These are phyloP conservation scores for Vachellia pachyceras DNA, from an alignment of 306 rosid genomes.

Conservation along the genomic window DNA sequence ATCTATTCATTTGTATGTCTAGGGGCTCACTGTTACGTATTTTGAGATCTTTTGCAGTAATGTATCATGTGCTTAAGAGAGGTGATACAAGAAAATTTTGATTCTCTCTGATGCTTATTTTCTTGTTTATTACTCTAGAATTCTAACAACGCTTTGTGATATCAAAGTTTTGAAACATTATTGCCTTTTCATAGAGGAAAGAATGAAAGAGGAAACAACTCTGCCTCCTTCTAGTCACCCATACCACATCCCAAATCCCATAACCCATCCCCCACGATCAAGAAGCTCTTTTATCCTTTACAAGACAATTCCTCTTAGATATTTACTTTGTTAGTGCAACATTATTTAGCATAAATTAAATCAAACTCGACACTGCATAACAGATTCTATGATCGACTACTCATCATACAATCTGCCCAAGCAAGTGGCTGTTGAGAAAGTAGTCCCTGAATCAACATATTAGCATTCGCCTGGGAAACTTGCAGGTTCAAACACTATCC, in stretches of 20 bases:
- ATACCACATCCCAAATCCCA: too few relatives aligned
- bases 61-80: background rate
- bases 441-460: background rate
- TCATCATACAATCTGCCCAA: background rate
- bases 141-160: background rate
- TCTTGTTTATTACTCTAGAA: background rate
- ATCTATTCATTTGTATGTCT: background rate
- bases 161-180: background rate
- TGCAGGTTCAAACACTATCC: background rate
- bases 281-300: too few relatives aligned
- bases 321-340: too few relatives aligned
- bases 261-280: too few relatives aligned
- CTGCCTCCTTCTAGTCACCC: too few relatives aligned
- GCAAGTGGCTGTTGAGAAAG: background rate
- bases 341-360: too few relatives aligned
- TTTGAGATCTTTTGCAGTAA: background rate
- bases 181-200: background rate
- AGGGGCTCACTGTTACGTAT: background rate
- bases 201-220: background rate
- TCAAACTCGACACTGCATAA: too few relatives aligned
- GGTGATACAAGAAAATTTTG: background rate
- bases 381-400: too few relatives aligned
- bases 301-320: too few relatives aligned
- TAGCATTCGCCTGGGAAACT: background rate
- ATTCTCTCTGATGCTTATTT: background rate